Evolutionary conservation across 2,329 filamentous ascomycete species (phyloP).

Genomic region (Pseudogymnoascus sp.): DNA sequence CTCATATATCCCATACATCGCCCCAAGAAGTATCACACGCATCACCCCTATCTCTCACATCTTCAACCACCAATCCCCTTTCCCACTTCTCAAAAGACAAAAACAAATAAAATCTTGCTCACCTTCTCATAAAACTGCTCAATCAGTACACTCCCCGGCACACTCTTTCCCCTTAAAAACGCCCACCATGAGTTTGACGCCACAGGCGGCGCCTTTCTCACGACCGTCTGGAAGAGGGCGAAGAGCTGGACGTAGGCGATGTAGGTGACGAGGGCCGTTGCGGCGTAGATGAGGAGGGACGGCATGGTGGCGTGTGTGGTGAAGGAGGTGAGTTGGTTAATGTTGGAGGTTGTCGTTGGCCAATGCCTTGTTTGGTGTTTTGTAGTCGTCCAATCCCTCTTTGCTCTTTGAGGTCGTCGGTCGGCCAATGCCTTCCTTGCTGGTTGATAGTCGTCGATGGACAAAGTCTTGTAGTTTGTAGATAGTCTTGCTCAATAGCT

Average conservation of each 20-base stretch:
- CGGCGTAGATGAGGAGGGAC: not conserved
- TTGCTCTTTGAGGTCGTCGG: not conserved
- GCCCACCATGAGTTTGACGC: not conserved
- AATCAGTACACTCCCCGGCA: not conserved
- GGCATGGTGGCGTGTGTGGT: not conserved
- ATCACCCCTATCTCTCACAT: not conserved
- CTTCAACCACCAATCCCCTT: not conserved
- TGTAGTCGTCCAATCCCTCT: not conserved
- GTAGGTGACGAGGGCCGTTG: not conserved
- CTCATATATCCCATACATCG: not conserved
- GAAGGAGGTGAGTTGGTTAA: not conserved
- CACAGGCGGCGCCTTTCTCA: not conserved
- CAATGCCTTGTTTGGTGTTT: not conserved
- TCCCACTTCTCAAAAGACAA: not conserved
- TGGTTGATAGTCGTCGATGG: not conserved
- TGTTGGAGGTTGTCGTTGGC: not conserved
- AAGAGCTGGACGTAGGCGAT: not conserved
- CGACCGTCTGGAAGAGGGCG: not conserved
- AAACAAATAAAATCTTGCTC: not conserved
- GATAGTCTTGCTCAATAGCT: not conserved
- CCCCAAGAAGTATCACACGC: not conserved
- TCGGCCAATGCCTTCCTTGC: not conserved
- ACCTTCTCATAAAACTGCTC: not conserved
- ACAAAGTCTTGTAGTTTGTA: not conserved
- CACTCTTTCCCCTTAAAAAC: not conserved